Conservation (phyloP, 2,329 filamentous ascomycete species). For the Malbranchea zuffiana region DNA sequence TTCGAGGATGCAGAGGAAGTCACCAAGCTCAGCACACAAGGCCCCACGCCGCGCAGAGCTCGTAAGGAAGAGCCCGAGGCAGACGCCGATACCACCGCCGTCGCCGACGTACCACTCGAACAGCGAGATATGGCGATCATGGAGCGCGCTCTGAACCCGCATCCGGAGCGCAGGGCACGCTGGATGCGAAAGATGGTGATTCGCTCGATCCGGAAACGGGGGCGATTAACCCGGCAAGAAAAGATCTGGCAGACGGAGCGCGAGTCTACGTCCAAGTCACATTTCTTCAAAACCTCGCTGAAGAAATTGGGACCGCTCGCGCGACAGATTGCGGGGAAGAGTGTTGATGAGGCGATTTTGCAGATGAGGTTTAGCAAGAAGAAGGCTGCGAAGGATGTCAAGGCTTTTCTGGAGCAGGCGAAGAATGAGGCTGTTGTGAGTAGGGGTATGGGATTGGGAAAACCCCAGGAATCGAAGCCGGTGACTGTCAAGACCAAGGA, state of each 20-base stretch:
- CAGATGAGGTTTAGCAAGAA: conserved; percentile 97
- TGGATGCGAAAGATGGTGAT: conserved; percentile 82
- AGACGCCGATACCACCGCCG: conserved; percentile 10
- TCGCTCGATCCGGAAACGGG: conserved; percentile 57
- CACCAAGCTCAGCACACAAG: conserved; percentile 17
- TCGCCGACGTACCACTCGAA: conserved; percentile 18
- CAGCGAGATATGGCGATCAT: conserved; percentile 43
- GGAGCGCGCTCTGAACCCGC: conserved; percentile 60
- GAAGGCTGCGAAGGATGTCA: conserved; percentile 72
- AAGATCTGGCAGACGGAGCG: conserved; percentile 57
- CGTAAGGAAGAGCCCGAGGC: conserved; percentile 12
- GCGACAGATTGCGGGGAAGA: conserved; percentile 83
- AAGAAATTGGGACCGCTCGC: conserved; percentile 88
- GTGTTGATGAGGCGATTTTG: conserved; percentile 80
- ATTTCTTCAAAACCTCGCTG: conserved; percentile 67
- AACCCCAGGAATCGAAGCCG: conserved; percentile 13
- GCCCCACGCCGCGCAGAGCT: conserved; percentile 15
- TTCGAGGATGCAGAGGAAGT: conserved; percentile 29
- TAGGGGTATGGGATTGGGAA: conserved; percentile 69
- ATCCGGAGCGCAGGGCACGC: conserved; percentile 56
- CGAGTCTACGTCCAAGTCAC: conserved; percentile 50
- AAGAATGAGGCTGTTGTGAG: conserved; percentile 68
- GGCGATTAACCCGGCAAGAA: conserved; percentile 55
- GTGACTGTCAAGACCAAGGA: conserved; percentile 42
- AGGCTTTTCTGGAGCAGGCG: conserved; percentile 68